Conservation (phyloP, 2,329 filamentous ascomycete species). For the Claviceps capensis region DNA sequence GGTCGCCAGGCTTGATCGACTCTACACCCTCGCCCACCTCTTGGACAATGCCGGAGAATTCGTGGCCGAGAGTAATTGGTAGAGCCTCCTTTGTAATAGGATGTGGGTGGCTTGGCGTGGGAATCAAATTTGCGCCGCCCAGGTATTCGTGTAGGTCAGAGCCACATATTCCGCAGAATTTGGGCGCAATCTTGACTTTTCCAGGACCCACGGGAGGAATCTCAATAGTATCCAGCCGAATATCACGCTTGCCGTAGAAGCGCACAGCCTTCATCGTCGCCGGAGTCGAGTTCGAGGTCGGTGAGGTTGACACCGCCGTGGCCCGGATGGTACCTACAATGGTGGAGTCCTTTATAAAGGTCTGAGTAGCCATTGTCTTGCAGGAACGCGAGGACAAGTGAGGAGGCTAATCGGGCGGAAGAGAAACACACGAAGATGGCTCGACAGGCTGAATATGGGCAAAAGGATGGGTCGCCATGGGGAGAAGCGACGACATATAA, state of each 20-base stretch:
- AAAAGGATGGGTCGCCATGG: not conserved
- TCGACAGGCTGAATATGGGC: not conserved
- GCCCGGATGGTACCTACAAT: constrained; percentile 5
- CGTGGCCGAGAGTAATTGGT: constrained; percentile 50
- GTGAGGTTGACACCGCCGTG: constrained; percentile 2
- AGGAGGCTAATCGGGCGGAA: too few relatives aligned
- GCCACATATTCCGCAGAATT: constrained; percentile 37
- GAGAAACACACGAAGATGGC: not conserved
- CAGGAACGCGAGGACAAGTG: not conserved
- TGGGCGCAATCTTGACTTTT: constrained; percentile 29
- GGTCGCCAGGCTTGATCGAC: constrained; percentile 36
- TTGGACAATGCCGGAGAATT: constrained; percentile 46
- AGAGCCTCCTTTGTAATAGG: constrained; percentile 41
- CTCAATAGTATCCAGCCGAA: constrained; percentile 37
- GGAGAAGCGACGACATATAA: not conserved
- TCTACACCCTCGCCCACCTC: constrained; percentile 40
- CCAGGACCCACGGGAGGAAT: constrained; percentile 27
- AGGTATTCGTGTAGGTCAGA: constrained; percentile 20
- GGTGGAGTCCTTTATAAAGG: constrained; percentile 1
- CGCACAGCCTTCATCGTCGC: constrained; percentile 35
- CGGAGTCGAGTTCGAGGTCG: not conserved
- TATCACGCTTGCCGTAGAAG: constrained; percentile 41
- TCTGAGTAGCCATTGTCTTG: constrained; percentile 1
- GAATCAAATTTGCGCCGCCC: constrained; percentile 20
- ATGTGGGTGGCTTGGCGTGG: constrained; percentile 35